Evolutionary conservation across 2,329 filamentous ascomycete genomes (phyloP), one percentile per base, ranked within the genome.

Genomic region (Paecilomyces formosus): DNA sequence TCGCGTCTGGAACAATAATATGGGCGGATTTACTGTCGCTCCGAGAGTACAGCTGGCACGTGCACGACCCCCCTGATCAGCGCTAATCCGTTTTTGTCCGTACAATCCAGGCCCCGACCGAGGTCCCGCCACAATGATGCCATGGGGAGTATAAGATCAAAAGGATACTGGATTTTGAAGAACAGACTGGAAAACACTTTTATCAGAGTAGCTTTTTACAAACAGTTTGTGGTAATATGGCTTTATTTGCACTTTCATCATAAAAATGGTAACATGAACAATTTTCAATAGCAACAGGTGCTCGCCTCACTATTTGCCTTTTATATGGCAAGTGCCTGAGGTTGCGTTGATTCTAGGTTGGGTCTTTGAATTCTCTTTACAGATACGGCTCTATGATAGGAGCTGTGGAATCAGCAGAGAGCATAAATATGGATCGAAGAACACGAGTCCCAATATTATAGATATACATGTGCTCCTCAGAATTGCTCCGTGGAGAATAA

Each of bases 11-110:
- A 55, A 53, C 54, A 39, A 55, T 52, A 55, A 33, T 30, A 30
- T 49, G 35, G 51, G 22, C 63, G 68, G 69, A 70, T 62, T 65
- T 68, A 68, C 60, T 45, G 61, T 71, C 59, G 53, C 57, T 67
- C 69, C 69, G 68, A 58, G 24, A 35, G 49, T 50, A 28, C 18
- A 24, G 18, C 26, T 52, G 56, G 58, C 58, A 62, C 58, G 58
- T 60, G 60, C 55, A 33, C 35, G n/a, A 24, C 49, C 21, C 21
- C 50, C 21, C 21, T 21, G 1, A 45, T 52, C 8, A 11, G n/a
- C 50, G 12, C 50, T 52, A 24, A 24, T 1, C 26, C 50, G 21
- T 52, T 28, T 45, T 45, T 5, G 13, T 45, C 35, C 15, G 18
- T n/a, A 18, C 7, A 2, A 15, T 45, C 35, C 15, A 45, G 39